A percentile compares a stretch with the other conserved stretches of the same genome.
Conservation (phyloP, 2,329 filamentous ascomycete genomes). For the Fusarium neocosmosporiellum region DNA sequence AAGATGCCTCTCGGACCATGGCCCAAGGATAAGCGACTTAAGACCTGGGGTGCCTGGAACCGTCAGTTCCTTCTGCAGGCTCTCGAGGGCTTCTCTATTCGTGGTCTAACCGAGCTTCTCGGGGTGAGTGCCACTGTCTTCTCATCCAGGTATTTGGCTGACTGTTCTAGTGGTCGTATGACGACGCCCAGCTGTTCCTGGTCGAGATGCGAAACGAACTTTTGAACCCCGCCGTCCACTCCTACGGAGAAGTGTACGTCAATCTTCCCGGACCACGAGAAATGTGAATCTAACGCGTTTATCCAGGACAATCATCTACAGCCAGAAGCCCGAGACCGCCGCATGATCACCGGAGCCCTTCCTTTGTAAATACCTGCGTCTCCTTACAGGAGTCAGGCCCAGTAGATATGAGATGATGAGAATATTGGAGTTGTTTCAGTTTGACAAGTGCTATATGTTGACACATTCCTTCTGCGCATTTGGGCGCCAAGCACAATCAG, state of each 20-base stretch:
- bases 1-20: slow-evolving; percentile 38
- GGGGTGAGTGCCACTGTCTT: slow-evolving; percentile 4
- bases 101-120: slow-evolving; percentile 30
- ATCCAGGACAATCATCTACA: slow-evolving; percentile 2
- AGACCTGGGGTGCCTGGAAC: slow-evolving; percentile 36
- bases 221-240: slow-evolving; percentile 10
- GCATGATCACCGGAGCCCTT: not conserved
- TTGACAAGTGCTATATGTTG: not conserved
- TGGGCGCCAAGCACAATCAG: not conserved
- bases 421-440: not conserved
- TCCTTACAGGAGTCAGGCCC: not conserved
- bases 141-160: not conserved
- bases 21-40: slow-evolving; percentile 44
- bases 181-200: slow-evolving; percentile 17
- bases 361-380: not conserved
- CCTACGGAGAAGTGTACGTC: slow-evolving; percentile 13
- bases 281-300: not conserved
- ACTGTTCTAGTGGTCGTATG: slow-evolving; percentile 10
- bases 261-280: not conserved
- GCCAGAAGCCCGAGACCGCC: slow-evolving; percentile 1
- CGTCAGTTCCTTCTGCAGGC: slow-evolving; percentile 30
- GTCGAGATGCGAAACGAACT: slow-evolving; percentile 21
- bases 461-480: not conserved
- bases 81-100: slow-evolving; percentile 36
- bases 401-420: not conserved